Percentiles rank a stretch among this genome's conserved stretches.
Evolutionary conservation across 2,329 filamentous ascomycete species (phyloP).

Genomic region (Hymenoscyphus scutula): DNA sequence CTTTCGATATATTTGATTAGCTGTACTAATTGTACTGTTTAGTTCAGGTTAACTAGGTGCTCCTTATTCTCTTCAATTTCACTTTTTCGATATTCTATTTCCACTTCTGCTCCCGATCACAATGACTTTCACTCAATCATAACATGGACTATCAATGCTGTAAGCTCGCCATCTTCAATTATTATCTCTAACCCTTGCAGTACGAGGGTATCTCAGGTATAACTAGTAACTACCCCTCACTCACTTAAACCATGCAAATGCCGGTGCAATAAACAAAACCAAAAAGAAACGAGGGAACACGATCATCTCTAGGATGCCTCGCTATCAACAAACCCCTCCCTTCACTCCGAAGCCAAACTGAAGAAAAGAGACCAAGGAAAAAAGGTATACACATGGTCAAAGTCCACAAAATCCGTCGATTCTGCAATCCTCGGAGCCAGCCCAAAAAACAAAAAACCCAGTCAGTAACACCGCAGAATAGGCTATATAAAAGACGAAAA

Average conservation of each 20-base stretch:
- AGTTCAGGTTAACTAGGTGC: too few relatives aligned
- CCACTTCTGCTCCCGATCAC: neutral
- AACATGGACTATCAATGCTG: neutral
- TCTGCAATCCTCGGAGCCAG: neutral
- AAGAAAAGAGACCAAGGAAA: neutral
- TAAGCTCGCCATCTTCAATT: neutral
- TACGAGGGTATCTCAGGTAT: neutral
- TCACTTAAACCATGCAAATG: constrained; percentile 6
- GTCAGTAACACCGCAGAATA: neutral
- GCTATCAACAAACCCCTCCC: neutral
- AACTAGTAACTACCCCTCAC: neutral
- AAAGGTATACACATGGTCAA: neutral
- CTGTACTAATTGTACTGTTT: too few relatives aligned
- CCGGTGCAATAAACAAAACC: constrained; percentile 6
- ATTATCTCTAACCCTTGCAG: constrained; percentile 13
- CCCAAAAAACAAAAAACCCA: neutral
- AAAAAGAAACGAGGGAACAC: neutral
- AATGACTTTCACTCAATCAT: neutral
- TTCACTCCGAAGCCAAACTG: neutral
- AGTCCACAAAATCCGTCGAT: too few relatives aligned
- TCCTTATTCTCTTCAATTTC: too few relatives aligned
- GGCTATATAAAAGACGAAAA: neutral
- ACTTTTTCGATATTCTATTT: neutral
- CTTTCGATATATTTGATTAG: too few relatives aligned
- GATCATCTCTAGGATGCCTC: constrained; percentile 7